A percentile compares a stretch with the other conserved stretches of the same genome.
These are phyloP conservation scores for Yamadazyma takamatsuzukensis DNA, from an alignment of 805 yeast genomes.

Conservation along the genomic window DNA sequence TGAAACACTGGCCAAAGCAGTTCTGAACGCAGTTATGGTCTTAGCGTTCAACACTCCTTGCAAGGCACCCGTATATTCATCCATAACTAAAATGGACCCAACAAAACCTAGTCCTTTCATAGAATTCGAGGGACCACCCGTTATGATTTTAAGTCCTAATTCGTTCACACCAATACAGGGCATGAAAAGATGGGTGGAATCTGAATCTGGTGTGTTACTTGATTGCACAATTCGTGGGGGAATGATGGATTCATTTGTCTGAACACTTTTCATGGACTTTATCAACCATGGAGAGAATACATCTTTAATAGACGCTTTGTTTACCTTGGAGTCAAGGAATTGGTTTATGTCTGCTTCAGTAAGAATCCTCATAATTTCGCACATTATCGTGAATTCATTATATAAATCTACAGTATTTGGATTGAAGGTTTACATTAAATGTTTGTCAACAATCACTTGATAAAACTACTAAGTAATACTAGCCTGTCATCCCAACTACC, in stretches of 20 bases:
- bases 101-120: conserved; percentile 47
- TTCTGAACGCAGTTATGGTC: conserved; percentile 61
- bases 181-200: conserved; percentile 57
- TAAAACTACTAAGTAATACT: too few relatives aligned
- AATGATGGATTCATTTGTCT: too few relatives aligned
- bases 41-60: conserved; percentile 55
- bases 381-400: too few relatives aligned
- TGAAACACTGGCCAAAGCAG: conserved; percentile 55
- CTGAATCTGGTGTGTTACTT: conserved; percentile 30
- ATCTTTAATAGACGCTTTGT: too few relatives aligned
- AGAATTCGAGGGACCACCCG: conserved; percentile 44
- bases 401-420: too few relatives aligned
- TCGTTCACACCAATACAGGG: conserved; percentile 51
- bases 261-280: too few relatives aligned
- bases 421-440: too few relatives aligned
- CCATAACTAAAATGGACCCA: conserved; percentile 52
- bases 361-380: too few relatives aligned
- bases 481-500: too few relatives aligned
- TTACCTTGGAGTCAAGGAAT: too few relatives aligned
- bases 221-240: conserved; percentile 52
- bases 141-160: conserved; percentile 59
- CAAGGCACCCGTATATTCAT: conserved; percentile 48
- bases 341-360: too few relatives aligned
- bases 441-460: too few relatives aligned
- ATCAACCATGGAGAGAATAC: background rate